Evolutionary conservation across 2,329 filamentous ascomycete species (phyloP), one percentile per base, ranked within the genome.

Genomic region (Colletotrichum musicola): DNA sequence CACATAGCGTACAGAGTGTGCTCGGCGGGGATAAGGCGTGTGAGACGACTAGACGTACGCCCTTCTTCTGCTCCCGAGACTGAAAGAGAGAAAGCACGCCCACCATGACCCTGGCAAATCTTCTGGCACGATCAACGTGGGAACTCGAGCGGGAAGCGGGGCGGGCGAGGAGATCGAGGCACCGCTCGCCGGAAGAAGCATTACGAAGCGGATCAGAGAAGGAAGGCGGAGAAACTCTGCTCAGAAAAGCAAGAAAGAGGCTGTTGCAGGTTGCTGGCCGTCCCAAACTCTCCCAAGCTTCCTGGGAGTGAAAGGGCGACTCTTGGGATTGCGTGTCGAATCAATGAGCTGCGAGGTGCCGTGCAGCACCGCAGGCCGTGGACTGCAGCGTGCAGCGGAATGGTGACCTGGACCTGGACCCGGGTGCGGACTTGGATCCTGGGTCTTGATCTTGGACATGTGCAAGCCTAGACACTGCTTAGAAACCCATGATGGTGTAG

Each of bases 241-340:
- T 20, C 42, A 47, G 38, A 14, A 44, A 63, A 40, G 9, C 59
- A 47, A 44, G 59, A 35, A 53, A 38, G 22, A 44, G 27, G 54
- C 53, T 20, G 64, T 68, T 46, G 38, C 60, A 64, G 35, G 14
- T 64, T 49, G 60, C 54, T 51, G 44, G 25, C 53, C 27, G 54
- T 27, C 40, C 44, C 61, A 49, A 42, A 25, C 46, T 40, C 18
- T 20, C 44, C 13, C 50, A 56, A 61, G 49, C 25, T 51, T 61
- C 22, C 16, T 20, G 10, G 9, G 16, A 38, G 40, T 58, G 18
- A 18, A 38, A 56, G 38, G 50, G 55, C 54, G 62, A 51, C n/a
- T 55, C 6, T 56, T 56, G 54, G 18, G 62, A 61, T 6, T n/a
- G 20, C 5, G 27, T 5, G 14, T 46, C 66, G 35, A 66, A 65